Percentiles rank a stretch among this genome's conserved stretches.
Evolutionary conservation across 2,329 filamentous ascomycete species (phyloP).

Genomic region (Exserohilum turcica): DNA sequence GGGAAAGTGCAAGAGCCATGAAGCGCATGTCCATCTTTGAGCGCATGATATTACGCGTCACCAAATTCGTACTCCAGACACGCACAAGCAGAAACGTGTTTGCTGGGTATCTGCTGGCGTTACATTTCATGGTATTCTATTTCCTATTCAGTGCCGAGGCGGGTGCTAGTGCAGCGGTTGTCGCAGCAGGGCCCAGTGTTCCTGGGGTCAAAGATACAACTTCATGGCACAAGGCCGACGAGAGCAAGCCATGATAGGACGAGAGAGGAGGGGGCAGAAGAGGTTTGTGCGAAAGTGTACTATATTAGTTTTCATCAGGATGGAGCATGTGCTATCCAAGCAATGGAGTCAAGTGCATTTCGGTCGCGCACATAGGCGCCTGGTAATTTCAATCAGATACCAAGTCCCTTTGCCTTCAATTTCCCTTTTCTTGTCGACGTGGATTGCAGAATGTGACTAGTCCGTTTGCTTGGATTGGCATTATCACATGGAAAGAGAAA

Average conservation of each 20-base stretch:
- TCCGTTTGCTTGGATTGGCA: neutral
- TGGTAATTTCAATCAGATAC: neutral
- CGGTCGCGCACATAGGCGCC: neutral
- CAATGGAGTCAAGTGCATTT: neutral
- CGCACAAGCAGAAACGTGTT: conserved; percentile 92
- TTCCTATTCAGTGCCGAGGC: conserved; percentile 83
- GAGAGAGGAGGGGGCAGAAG: conserved; percentile 19
- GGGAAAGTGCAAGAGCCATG: conserved; percentile 88
- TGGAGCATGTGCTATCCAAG: neutral
- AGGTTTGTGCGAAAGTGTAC: conserved; percentile 2
- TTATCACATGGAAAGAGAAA: neutral
- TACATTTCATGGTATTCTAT: conserved; percentile 86
- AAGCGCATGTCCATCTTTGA: conserved; percentile 93
- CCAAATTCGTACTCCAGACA: conserved; percentile 87
- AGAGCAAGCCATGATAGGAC: conserved; percentile 6
- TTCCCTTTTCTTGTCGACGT: neutral
- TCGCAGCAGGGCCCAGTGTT: conserved; percentile 39
- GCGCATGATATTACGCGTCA: conserved; percentile 86
- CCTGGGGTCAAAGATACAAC: conserved; percentile 26
- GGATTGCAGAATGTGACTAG: too few species aligned
- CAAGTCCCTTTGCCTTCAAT: too few species aligned
- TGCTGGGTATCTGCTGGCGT: conserved; percentile 83
- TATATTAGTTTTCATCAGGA: conserved; percentile 4
- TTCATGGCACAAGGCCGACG: conserved; percentile 47
- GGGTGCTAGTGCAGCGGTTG: conserved; percentile 35